Base-by-base conservation (phyloP, 2,329 filamentous ascomycete species). In the Epichloe gansuensis region DNA sequence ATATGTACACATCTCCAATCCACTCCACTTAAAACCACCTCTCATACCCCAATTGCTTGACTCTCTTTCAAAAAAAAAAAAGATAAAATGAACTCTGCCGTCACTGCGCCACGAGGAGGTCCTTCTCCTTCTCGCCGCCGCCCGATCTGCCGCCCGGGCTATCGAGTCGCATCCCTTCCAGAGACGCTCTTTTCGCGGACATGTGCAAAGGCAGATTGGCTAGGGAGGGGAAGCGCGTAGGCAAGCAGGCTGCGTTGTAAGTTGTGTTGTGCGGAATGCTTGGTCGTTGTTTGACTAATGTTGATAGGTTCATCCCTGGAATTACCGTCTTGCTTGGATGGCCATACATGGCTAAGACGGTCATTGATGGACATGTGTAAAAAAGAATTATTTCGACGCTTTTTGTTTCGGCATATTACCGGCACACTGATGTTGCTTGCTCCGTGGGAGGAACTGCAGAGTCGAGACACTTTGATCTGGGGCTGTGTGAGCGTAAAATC, bases 161-260 rank as follows among this genome's bases (percentile, higher is more conserved):
- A 62, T 67, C 58, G 67, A 70, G 56, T 44, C 66, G 52, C 67
- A 70, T 50, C 65, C 67, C 51, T 68, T 69, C 46, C 62, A 67
- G 58, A 63, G 67, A 47, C 56, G 67, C 13, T 58, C 67, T 44
- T 57, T 15, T 57, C 59, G 23, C 62, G 63, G 50, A 58, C 59
- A 54, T 46, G 62, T 12, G 63, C 63, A n/a, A 54, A 52, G 35
- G 60, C 60, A 43, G 64, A 69, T 54, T 70, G 67, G 58, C 59
- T 56, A 42, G 61, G 57, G 60, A 68, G 54, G 54, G 61, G 46
- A 66, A 64, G 60, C 62, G 65, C 37, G 57, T 63, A 51, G 63
- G 62, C 9, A 59, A 57, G 50, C 66, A 67, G 50, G 57, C 61
- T n/a, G 53, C 62, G 28, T 44, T 67, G 68, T 70, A 64, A 61